Evolutionary conservation across 208 protist genomes (phyloP), one percentile per base, ranked within the genome.

Genomic region (Crithidia brevicula): DNA sequence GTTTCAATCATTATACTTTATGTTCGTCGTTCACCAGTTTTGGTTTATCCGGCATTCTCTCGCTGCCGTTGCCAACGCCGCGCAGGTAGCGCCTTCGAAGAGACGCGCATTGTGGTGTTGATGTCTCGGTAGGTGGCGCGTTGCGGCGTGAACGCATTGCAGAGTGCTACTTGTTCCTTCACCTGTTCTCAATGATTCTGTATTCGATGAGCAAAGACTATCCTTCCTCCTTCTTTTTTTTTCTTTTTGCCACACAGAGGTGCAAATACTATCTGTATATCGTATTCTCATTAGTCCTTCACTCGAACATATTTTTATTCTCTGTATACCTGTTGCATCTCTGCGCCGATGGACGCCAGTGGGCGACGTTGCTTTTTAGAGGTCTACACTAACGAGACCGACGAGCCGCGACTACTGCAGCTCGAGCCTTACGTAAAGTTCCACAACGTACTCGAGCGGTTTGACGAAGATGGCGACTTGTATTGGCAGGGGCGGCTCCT

Each of bases 351-450:
- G 71, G 59, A 73, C 13, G 7, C 47, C 0, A 67, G 65, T 22
- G 25, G 34, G 31, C 68, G 72, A 5, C 77, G 77, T 27, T 74
- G 67, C 28, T 83, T 83, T n/a, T 36, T 83, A n/a, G 61, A 77
- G 38, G 65, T 82, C 6, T 58, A 77, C 70, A 28, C 54, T 2
- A 53, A 67, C 20, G 57, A 65, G 15, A 50, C 27, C 28, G 64
- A 72, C 34, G 69, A 70, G 50, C 62, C 67, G 46, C 77, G 78
- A 13, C 59, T 79, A n/a, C 69, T 90, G 23, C 81, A 90, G 53
- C 63, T 90, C 16, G 69, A 90, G 47, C 56, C 68, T 4, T 34
- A 70, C 13, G 69, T 82, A 8, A 67, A 68, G 33, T 83, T 90
- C 40, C 70, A 70, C 45, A 90, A 90, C 56, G 74, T 90, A 28